Evolutionary conservation across 352 stramenopile genomes (phyloP).

Genomic region (Globisporangium polare): DNA sequence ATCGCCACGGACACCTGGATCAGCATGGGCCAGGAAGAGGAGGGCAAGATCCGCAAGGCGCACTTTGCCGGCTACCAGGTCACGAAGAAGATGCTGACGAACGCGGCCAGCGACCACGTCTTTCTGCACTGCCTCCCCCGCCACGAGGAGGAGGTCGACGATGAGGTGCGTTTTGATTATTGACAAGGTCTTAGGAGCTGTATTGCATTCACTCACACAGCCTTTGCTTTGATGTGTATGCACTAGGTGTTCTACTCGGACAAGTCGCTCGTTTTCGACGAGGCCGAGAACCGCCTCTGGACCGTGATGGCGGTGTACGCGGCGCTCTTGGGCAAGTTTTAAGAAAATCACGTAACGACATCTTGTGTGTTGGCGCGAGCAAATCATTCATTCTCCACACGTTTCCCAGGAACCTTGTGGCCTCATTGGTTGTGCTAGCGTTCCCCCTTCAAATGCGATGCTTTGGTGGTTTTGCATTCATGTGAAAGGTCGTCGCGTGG

Average conservation of each 20-base stretch:
- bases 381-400: background rate
- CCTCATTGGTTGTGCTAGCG: too few species aligned
- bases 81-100: slow-evolving; percentile 89
- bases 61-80: slow-evolving; percentile 96
- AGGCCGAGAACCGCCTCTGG: slow-evolving; percentile 99
- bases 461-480: slow-evolving; percentile 6
- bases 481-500: background rate
- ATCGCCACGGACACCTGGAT: slow-evolving; percentile 98
- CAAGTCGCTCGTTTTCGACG: slow-evolving; percentile 94
- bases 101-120: slow-evolving; percentile 89
- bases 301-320: slow-evolving; percentile 97
- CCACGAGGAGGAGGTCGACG: slow-evolving; percentile 95
- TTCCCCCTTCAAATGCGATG: background rate
- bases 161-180: slow-evolving; percentile 80
- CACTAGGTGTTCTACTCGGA: slow-evolving; percentile 92
- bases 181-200: background rate
- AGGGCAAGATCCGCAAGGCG: slow-evolving; percentile 90
- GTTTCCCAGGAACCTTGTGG: too few species aligned
- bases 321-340: slow-evolving; percentile 60
- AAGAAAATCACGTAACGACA: slow-evolving; percentile 2
- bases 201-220: background rate
- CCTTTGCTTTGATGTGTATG: background rate
- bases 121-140: slow-evolving; percentile 98
- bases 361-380: background rate
- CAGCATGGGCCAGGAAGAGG: slow-evolving; percentile 93